phyloP scores from a whole-genome alignment of 306 rosid species.

The Neltuma alba region DNA sequence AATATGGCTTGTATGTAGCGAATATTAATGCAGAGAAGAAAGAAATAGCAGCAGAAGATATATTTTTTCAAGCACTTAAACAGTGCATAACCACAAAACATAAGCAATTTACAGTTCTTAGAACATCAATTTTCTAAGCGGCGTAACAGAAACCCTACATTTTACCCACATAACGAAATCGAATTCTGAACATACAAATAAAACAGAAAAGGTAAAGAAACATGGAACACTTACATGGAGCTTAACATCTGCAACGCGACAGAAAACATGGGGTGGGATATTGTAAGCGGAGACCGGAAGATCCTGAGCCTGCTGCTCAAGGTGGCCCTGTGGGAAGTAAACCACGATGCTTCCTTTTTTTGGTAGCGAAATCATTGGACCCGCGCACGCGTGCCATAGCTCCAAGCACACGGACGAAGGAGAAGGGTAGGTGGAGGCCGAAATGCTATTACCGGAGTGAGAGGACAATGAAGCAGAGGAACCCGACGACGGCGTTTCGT shows the following conservation, averaged over 20 bases:
- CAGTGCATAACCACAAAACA: background rate
- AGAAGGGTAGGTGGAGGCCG: slow-evolving; percentile 38
- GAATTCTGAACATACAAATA: slow-evolving; percentile 10
- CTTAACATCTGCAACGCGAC: slow-evolving; percentile 93
- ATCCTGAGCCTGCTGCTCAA: slow-evolving; percentile 72
- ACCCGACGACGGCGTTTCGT: slow-evolving; percentile 66
- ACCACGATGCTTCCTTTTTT: slow-evolving; percentile 87
- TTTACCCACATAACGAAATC: slow-evolving; percentile 19
- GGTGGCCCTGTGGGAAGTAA: slow-evolving; percentile 92
- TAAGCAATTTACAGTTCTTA: background rate
- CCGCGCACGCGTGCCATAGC: slow-evolving; percentile 99
- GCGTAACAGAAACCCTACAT: slow-evolving; percentile 31
- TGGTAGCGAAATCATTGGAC: slow-evolving; percentile 81
- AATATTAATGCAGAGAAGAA: background rate
- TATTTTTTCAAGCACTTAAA: slow-evolving; percentile 25
- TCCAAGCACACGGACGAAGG: slow-evolving; percentile 77
- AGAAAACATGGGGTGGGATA: slow-evolving; percentile 85
- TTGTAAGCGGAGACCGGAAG: slow-evolving; percentile 62
- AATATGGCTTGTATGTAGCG: slow-evolving; percentile 6
- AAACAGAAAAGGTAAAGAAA: background rate
- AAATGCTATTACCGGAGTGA: slow-evolving; percentile 51
- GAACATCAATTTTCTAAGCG: slow-evolving; percentile 19
- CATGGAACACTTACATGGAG: slow-evolving; percentile 66
- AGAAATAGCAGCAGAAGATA: background rate
- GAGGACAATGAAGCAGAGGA: slow-evolving; percentile 55